Percentiles rank a stretch among this genome's conserved stretches.
Conservation (phyloP, 768 basidiomycete genomes). For the Podaxis pistillaris region DNA sequence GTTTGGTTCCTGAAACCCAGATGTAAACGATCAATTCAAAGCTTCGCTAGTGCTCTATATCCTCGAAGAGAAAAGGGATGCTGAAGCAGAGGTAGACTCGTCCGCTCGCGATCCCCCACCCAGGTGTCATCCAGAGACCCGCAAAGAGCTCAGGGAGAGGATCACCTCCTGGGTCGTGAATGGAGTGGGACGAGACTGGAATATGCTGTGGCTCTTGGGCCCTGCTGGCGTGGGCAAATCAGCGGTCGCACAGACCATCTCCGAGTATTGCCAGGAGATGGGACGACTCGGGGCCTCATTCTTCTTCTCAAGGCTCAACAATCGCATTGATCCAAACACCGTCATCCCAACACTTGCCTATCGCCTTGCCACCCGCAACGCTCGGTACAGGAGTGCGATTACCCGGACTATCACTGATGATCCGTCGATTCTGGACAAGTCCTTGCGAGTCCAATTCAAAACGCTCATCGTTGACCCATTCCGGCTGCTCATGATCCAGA, state of each 20-base stretch:
- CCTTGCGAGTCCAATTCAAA: not conserved
- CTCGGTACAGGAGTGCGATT: not conserved
- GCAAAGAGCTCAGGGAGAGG: not conserved
- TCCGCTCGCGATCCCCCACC: not conserved
- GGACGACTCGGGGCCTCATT: not conserved
- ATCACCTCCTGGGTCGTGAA: not conserved
- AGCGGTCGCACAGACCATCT: not conserved
- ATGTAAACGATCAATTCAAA: not conserved
- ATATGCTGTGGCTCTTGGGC: slow-evolving; percentile 6
- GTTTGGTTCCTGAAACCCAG: too few relatives aligned
- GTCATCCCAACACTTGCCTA: slow-evolving; percentile 1
- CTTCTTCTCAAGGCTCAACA: not conserved
- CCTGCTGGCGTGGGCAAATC: slow-evolving; percentile 8
- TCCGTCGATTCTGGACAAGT: not conserved
- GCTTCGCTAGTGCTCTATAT: not conserved
- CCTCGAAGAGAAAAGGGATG: not conserved
- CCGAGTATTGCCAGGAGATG: not conserved
- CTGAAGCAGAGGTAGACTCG: not conserved
- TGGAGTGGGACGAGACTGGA: not conserved
- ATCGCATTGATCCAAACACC: not conserved
- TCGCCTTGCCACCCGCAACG: not conserved
- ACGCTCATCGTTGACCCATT: not conserved
- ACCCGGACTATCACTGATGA: not conserved
- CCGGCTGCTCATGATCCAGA: not conserved
- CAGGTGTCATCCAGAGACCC: not conserved